Evolutionary conservation across 306 rosid genomes (phyloP).

Genomic region (Castanea crenata): DNA sequence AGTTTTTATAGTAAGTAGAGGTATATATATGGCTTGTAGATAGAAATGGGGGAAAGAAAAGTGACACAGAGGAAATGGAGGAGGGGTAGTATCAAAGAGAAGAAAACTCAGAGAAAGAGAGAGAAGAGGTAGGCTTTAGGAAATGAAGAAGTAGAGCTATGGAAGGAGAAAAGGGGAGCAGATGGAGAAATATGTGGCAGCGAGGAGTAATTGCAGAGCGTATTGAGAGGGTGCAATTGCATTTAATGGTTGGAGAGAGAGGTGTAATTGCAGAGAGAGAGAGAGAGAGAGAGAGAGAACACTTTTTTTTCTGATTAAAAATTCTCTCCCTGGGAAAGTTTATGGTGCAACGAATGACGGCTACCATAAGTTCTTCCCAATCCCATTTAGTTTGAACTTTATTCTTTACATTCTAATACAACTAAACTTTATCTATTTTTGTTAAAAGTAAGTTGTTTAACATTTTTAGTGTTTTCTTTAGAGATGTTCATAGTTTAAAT

Average conservation of each 20-base stretch:
- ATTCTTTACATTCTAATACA: neutral
- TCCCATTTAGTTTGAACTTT: neutral
- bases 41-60: slow-evolving; percentile 14
- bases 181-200: slow-evolving; percentile 55
- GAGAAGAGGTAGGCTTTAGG: neutral
- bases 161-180: slow-evolving; percentile 36
- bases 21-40: neutral
- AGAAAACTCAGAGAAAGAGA: neutral
- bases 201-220: slow-evolving; percentile 94
- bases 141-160: slow-evolving; percentile 29
- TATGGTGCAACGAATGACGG: slow-evolving; percentile 60
- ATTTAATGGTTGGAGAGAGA: slow-evolving; percentile 74
- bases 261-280: slow-evolving; percentile 65
- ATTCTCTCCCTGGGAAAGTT: slow-evolving; percentile 23
- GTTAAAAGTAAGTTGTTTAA: no score
- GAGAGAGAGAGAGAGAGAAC: slow-evolving; percentile 30
- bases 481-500: no score
- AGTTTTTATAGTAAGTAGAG: slow-evolving; percentile 10
- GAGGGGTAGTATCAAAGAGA: slow-evolving; percentile 7
- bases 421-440: neutral
- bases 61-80: neutral
- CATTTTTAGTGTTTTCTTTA: no score
- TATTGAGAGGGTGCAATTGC: slow-evolving; percentile 98
- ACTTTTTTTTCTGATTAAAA: neutral
- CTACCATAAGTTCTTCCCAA: slow-evolving; percentile 32